A percentile compares a stretch with the other conserved stretches of the same genome.
These are phyloP conservation scores for Musa beccarii DNA, from an alignment of 176 grass and related monocot species.

Conservation along the genomic window DNA sequence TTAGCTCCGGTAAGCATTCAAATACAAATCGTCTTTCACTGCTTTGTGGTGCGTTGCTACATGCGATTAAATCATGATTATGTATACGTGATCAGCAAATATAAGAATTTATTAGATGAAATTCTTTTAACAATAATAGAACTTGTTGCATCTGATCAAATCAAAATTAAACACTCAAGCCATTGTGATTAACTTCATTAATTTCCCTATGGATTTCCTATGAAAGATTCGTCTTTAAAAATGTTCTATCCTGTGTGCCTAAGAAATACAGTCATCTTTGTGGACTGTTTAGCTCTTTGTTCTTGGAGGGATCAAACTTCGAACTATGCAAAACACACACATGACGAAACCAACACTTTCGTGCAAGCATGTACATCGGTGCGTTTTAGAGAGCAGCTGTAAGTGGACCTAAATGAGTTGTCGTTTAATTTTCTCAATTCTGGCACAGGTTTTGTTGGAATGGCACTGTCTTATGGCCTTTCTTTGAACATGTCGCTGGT, in stretches of 20 bases:
- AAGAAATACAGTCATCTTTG: neutral
- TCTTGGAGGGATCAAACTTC: no score
- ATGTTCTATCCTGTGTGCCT: neutral
- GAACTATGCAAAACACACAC: no score
- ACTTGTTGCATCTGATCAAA: neutral
- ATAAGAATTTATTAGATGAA: neutral
- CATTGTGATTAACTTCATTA: no score
- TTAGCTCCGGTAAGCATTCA: conserved; percentile 52
- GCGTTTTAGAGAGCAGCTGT: neutral
- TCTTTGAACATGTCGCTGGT: conserved; percentile 72
- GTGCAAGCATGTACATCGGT: no score
- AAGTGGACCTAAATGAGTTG: neutral
- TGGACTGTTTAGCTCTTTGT: no score
- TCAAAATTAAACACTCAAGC: no score
- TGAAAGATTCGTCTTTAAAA: neutral
- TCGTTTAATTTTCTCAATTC: neutral
- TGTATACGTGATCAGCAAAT: neutral
- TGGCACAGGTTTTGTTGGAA: conserved; percentile 73
- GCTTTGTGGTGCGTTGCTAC: neutral
- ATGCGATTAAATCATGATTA: neutral
- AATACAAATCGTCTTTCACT: neutral
- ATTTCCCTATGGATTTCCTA: no score
- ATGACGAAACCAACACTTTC: no score
- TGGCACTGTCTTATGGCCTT: conserved; percentile 91
- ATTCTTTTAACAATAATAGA: neutral